Base-by-base conservation (phyloP, 148 eudicot species). In the Arbutus unedo region DNA sequence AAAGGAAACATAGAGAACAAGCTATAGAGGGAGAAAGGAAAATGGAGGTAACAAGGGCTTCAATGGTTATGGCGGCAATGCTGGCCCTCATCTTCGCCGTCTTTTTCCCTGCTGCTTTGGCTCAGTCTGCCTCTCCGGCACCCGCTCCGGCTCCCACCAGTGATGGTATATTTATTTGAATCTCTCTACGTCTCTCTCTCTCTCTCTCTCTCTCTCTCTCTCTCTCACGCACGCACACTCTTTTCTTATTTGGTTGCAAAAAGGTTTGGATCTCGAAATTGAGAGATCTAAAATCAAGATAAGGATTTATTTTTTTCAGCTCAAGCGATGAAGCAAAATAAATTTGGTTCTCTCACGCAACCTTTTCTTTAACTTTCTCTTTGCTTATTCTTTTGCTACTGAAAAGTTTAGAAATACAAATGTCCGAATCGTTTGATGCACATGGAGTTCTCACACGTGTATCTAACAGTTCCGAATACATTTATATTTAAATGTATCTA, bases 81-180 rank as follows among this genome's bases (percentile, higher is more conserved):
- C 57, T 87, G 54, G 84, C 88, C 67, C 84, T 90, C 76, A 81
- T 90, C 60, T 85, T 90, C 59, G 78, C 92, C 18, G 67, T 83
- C 31, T 43, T 51, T 44, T 57, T 31, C 47, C 82, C 82, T 15
- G 44, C 81, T 18, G 72, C 68, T 18, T 8, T 87, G 81, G 90
- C 90, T 86, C 88, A 89, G 54, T 90, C 89, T 56, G 62, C 81
- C 16, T 82, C 91, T 62, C 91, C 93, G 16, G 86, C n/a, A n/a
- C n/a, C n/a, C n/a, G n/a, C 88, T 57, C 90, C 91, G 72, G 84
- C 91, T 54, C 90, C 93, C 43, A 70, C 89, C 75, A 89, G 86
- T 62, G 93, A 90, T 45, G 93, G 93, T 90, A 31, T 31, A 1
- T 31, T 31, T 31, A 31, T 31, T 31, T 31, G 38, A 31, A 31